Percentiles rank a stretch among this genome's conserved stretches.
These are phyloP conservation scores for Quercus engelmannii DNA, from an alignment of 306 rosid genomes.

Conservation along the genomic window DNA sequence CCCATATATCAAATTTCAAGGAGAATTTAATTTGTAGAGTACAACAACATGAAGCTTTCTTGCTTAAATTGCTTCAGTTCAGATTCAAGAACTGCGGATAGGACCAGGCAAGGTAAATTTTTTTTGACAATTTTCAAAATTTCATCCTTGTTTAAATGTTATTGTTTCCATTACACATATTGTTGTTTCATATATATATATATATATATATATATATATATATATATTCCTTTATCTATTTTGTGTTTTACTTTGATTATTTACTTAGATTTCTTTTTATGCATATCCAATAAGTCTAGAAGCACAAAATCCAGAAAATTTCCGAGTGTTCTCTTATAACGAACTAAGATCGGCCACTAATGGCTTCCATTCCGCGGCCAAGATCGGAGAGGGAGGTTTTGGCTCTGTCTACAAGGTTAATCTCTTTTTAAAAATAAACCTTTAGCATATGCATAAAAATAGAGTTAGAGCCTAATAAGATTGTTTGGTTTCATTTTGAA, in stretches of 20 bases:
- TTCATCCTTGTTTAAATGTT: neutral
- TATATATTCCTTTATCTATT: neutral
- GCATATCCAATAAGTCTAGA: constrained; percentile 19
- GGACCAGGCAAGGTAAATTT: constrained; percentile 28
- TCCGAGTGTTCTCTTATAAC: constrained; percentile 54
- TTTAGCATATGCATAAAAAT: neutral
- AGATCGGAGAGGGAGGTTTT: constrained; percentile 86
- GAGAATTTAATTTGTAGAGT: neutral
- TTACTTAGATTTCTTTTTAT: neutral
- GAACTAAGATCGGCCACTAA: constrained; percentile 72
- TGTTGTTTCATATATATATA: neutral
- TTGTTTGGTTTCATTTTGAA: constrained; percentile 31
- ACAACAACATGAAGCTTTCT: constrained; percentile 16
- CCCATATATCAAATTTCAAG: neutral
- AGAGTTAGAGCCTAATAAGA: neutral
- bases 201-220: neutral
- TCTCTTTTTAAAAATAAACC: neutral
- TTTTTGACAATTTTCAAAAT: neutral
- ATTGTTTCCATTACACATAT: neutral
- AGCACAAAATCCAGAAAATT: constrained; percentile 35
- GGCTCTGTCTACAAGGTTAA: constrained; percentile 79
- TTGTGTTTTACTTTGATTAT: neutral
- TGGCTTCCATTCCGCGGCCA: constrained; percentile 44
- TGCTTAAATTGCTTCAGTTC: constrained; percentile 24
- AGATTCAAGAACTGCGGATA: neutral